Evolutionary conservation across 2,329 filamentous ascomycete genomes (phyloP).

Genomic region (Teratosphaeria viscida): DNA sequence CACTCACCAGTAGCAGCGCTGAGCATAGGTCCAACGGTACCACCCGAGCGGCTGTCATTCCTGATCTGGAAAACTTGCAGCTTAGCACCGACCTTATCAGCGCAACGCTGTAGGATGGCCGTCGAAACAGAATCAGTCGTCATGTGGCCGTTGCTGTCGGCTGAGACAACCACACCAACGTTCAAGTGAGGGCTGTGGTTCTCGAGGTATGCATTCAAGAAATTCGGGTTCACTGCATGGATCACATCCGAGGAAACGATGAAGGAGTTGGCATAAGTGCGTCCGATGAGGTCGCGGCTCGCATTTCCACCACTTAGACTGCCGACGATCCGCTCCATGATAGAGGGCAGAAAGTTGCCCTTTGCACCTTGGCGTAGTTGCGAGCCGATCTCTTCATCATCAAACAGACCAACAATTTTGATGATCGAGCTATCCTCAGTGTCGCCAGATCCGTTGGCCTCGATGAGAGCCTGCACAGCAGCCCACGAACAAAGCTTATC

Average conservation of each 20-base stretch:
- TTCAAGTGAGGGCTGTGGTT: slow-evolving; percentile 84
- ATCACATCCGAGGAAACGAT: slow-evolving; percentile 86
- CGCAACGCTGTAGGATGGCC: slow-evolving; percentile 67
- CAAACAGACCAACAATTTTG: slow-evolving; percentile 88
- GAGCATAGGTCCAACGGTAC: slow-evolving; percentile 90
- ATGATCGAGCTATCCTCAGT: slow-evolving; percentile 53
- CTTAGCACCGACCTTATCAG: slow-evolving; percentile 58
- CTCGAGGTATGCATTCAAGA: slow-evolving; percentile 69
- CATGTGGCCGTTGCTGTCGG: slow-evolving; percentile 89
- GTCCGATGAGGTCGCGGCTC: slow-evolving; percentile 52
- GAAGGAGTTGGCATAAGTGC: slow-evolving; percentile 87
- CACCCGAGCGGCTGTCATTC: slow-evolving; percentile 80
- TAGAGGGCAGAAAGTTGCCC: slow-evolving; percentile 75
- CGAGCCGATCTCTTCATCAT: slow-evolving; percentile 93
- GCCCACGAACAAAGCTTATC: slow-evolving; percentile 97
- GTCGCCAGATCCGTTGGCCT: slow-evolving; percentile 32
- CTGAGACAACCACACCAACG: slow-evolving; percentile 68
- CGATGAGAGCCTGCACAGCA: slow-evolving; percentile 70
- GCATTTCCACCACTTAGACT: slow-evolving; percentile 40
- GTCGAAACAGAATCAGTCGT: slow-evolving; percentile 84
- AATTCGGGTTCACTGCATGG: slow-evolving; percentile 92
- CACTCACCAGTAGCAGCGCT: slow-evolving; percentile 52
- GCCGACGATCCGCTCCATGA: slow-evolving; percentile 74
- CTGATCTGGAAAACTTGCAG: slow-evolving; percentile 90
- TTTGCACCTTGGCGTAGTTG: slow-evolving; percentile 79